A percentile compares a stretch with the other conserved stretches of the same genome.
Evolutionary conservation across 2,329 filamentous ascomycete species (phyloP).

Genomic region (Colletotrichum truncatum): DNA sequence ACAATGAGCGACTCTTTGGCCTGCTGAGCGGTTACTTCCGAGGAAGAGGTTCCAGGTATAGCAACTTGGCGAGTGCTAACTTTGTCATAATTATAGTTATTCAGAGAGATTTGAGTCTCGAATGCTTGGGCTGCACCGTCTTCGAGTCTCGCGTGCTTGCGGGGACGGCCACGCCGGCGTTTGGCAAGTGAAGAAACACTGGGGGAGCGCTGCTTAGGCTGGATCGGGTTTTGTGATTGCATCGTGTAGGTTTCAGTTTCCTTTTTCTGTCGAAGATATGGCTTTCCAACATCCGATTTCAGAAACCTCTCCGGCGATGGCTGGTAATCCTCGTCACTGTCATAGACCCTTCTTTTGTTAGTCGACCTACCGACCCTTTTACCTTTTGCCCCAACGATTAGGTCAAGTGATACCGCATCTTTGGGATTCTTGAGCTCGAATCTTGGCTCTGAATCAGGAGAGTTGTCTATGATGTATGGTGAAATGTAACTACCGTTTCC

Average conservation of each 20-base stretch:
- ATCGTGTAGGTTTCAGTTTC: no score
- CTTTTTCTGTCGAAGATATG: background rate
- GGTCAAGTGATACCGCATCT: no score
- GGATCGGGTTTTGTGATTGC: background rate
- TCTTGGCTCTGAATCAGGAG: background rate
- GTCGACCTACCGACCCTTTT: no score
- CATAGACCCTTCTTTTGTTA: background rate
- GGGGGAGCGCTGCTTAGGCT: background rate
- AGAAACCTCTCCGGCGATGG: conserved; percentile 4
- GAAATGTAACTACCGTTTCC: background rate
- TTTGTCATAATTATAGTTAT: no score
- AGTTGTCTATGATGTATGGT: background rate
- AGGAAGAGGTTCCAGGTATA: no score
- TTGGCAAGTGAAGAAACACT: background rate
- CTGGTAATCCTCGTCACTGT: conserved; percentile 15
- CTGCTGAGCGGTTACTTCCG: no score
- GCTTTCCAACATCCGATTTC: background rate
- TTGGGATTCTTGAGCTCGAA: background rate
- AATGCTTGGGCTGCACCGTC: background rate
- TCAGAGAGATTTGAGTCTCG: no score
- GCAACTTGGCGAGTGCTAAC: no score
- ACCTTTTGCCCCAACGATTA: no score
- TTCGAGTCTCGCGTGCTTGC: conserved; percentile 14
- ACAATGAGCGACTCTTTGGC: no score
- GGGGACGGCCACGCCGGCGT: conserved; percentile 19